These are phyloP conservation scores for Zizania latifolia DNA, from an alignment of 176 grass and related monocot genomes.

Conservation along the genomic window DNA sequence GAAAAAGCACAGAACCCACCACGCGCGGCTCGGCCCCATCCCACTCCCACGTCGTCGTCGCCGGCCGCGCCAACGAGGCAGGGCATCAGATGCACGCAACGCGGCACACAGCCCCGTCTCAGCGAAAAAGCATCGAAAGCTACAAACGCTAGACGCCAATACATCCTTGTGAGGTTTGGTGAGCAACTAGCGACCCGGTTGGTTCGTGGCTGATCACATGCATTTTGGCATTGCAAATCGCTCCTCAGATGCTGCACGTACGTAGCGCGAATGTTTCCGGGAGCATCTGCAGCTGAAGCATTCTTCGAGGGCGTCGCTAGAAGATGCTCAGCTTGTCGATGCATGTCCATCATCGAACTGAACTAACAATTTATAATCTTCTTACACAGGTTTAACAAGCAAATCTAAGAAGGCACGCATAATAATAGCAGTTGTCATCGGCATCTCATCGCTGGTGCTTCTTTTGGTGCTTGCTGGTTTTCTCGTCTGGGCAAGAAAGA, in stretches of 20 bases:
- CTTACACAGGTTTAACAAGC: constrained; percentile 1
- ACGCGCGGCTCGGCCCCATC: neutral
- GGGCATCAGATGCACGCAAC: neutral
- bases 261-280: neutral
- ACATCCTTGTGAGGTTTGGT: neutral
- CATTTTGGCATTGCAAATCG: neutral
- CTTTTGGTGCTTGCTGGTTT: constrained; percentile 27
- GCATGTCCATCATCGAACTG: neutral
- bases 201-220: neutral
- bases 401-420: neutral
- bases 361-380: neutral
- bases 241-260: neutral
- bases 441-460: constrained; percentile 12
- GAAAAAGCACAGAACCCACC: neutral
- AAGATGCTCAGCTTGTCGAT: neutral
- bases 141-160: neutral
- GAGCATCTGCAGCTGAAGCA: neutral
- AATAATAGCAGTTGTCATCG: neutral
- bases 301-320: too few relatives aligned
- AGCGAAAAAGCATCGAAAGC: neutral
- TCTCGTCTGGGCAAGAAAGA: constrained; percentile 34
- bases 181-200: neutral
- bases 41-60: neutral
- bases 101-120: too few relatives aligned
- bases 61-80: neutral